Conservation (phyloP, 257 asterid species). For the Primulina eburnea region DNA sequence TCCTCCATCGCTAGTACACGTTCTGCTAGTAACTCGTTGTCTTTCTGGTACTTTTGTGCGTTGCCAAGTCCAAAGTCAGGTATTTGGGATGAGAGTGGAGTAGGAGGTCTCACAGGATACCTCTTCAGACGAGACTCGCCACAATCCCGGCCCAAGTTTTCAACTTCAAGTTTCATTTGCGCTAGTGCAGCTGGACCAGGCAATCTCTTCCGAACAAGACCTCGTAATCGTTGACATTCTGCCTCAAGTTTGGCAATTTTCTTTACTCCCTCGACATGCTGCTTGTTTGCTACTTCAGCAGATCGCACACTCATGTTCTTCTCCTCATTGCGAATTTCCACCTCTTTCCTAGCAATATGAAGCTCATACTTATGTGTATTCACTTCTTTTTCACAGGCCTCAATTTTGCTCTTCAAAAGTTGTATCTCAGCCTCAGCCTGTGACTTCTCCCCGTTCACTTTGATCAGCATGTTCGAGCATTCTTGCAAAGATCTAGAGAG, state of each 20-base stretch:
- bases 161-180: slow-evolving; percentile 95
- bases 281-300: slow-evolving; percentile 93
- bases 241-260: slow-evolving; percentile 92
- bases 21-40: slow-evolving; percentile 69
- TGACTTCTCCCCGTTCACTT: slow-evolving; percentile 74
- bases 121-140: slow-evolving; percentile 73
- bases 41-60: slow-evolving; percentile 62
- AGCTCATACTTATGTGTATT: slow-evolving; percentile 79
- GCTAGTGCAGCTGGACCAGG: slow-evolving; percentile 99
- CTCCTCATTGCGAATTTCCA: slow-evolving; percentile 93
- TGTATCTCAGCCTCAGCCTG: slow-evolving; percentile 78
- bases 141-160: slow-evolving; percentile 69
- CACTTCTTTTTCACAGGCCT: slow-evolving; percentile 69
- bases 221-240: slow-evolving; percentile 92
- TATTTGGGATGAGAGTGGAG: slow-evolving; percentile 48
- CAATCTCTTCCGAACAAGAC: slow-evolving; percentile 87
- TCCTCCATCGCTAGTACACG: slow-evolving; percentile 84
- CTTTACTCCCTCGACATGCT: slow-evolving; percentile 88
- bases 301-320: slow-evolving; percentile 89
- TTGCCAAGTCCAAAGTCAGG: slow-evolving; percentile 63
- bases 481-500: slow-evolving; percentile 89
- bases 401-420: slow-evolving; percentile 57
- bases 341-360: slow-evolving; percentile 79
- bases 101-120: slow-evolving; percentile 76
- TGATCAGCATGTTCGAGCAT: slow-evolving; percentile 79